These are phyloP conservation scores for Pseudonectria buxi DNA, from an alignment of 2,329 filamentous ascomycete species.

Conservation along the genomic window DNA sequence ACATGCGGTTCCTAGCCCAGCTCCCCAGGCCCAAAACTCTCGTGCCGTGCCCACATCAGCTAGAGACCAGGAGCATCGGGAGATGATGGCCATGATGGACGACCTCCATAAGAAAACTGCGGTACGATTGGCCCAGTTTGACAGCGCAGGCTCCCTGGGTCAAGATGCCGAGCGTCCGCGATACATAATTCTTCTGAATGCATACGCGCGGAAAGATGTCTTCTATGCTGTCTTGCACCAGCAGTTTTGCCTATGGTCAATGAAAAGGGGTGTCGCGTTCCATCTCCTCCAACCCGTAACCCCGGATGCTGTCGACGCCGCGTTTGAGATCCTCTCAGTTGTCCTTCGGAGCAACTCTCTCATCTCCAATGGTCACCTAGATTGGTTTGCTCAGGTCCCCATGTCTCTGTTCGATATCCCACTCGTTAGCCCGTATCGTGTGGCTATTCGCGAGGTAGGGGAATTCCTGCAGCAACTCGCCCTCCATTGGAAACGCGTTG, in stretches of 20 bases:
- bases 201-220: constrained; percentile 48
- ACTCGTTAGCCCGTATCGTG: constrained; percentile 2
- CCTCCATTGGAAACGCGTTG: constrained; percentile 14
- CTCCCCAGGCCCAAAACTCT: too few species aligned
- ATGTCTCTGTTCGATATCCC: constrained; percentile 7
- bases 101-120: constrained; percentile 8
- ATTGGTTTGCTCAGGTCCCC: constrained; percentile 26
- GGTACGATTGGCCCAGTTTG: constrained; percentile 16
- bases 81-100: background rate
- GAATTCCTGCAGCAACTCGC: constrained; percentile 19
- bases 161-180: constrained; percentile 39
- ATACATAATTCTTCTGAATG: constrained; percentile 48
- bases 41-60: too few species aligned
- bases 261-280: constrained; percentile 29
- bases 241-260: constrained; percentile 52
- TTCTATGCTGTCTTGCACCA: constrained; percentile 63
- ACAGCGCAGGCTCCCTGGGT: constrained; percentile 12
- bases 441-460: constrained; percentile 7
- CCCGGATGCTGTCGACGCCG: constrained; percentile 11
- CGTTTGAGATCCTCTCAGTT: constrained; percentile 13
- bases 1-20: too few species aligned
- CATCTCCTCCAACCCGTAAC: constrained; percentile 10
- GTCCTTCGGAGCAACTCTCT: constrained; percentile 18
- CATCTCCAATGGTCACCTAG: constrained; percentile 15
- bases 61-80: background rate